A percentile compares a stretch with the other conserved stretches of the same genome.
These are phyloP conservation scores for Penicillium decumbens DNA, from an alignment of 2,329 filamentous ascomycete genomes.

Conservation along the genomic window DNA sequence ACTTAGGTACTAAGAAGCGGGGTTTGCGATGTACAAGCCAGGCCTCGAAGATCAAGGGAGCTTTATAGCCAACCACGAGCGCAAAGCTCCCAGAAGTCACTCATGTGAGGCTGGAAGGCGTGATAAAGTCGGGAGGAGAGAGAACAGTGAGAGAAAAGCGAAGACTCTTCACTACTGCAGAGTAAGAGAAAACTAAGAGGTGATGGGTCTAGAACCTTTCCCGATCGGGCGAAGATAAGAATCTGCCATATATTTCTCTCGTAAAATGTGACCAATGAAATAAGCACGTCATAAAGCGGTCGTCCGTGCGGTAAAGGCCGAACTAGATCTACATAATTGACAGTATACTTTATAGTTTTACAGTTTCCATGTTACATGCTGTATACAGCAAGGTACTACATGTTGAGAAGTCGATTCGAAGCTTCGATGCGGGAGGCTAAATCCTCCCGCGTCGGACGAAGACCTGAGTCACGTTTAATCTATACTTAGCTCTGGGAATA, in stretches of 20 bases:
- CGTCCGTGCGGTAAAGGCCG: constrained; percentile 2
- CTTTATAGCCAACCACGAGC: constrained; percentile 48
- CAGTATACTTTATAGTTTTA: background rate
- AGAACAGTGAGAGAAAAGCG: constrained; percentile 1
- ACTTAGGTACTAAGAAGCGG: constrained; percentile 12
- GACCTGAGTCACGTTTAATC: background rate
- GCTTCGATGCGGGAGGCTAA: constrained; percentile 15
- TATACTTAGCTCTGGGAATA: background rate
- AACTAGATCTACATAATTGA: background rate
- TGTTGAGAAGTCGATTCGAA: constrained; percentile 11
- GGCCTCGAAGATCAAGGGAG: constrained; percentile 32
- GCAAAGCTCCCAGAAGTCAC: constrained; percentile 58
- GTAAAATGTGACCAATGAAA: background rate
- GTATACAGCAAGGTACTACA: background rate
- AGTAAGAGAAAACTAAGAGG: constrained; percentile 9
- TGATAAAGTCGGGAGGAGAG: constrained; percentile 1
- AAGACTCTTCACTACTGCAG: background rate
- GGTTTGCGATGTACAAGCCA: constrained; percentile 1
- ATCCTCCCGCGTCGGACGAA: background rate
- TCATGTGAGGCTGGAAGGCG: constrained; percentile 30
- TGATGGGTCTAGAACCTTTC: constrained; percentile 20
- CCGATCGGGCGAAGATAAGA: constrained; percentile 12
- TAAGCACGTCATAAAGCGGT: background rate
- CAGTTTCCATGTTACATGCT: background rate
- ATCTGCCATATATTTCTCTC: constrained; percentile 1